These are phyloP conservation scores for Suillus spraguei DNA, from an alignment of 768 basidiomycete genomes.

Conservation along the genomic window DNA sequence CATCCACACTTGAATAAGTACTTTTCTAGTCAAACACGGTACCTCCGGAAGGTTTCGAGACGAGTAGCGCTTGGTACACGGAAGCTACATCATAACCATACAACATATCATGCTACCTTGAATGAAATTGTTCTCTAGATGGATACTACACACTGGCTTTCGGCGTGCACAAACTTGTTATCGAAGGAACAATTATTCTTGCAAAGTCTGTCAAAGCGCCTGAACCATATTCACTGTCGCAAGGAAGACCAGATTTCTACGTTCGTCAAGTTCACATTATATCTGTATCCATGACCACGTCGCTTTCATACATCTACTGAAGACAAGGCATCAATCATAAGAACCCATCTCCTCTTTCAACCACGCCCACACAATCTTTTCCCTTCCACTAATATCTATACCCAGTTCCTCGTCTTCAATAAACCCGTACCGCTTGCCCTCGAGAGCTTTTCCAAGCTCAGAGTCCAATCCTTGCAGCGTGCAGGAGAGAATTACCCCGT, in stretches of 20 bases:
- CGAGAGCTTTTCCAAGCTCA: conserved; percentile 28
- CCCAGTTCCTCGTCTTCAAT: conserved; percentile 29
- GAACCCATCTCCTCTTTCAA: conserved; percentile 24
- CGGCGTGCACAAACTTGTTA: no score
- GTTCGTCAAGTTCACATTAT: not conserved
- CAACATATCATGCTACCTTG: not conserved
- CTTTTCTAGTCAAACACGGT: conserved; percentile 58
- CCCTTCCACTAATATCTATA: not conserved
- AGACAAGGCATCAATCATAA: conserved; percentile 12
- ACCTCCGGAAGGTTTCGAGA: conserved; percentile 71
- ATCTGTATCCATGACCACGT: not conserved
- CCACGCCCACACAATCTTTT: conserved; percentile 30
- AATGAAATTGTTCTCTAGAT: conserved; percentile 6
- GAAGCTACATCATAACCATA: conserved; percentile 45
- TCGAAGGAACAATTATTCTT: not conserved
- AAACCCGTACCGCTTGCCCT: conserved; percentile 43
- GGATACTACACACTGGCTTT: not conserved
- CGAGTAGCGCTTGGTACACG: conserved; percentile 75
- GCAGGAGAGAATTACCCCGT: conserved; percentile 64
- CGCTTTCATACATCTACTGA: not conserved
- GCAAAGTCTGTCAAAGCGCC: not conserved
- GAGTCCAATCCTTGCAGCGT: not conserved
- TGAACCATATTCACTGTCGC: not conserved
- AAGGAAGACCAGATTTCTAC: not conserved
- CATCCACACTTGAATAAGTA: not conserved